Percentiles rank a stretch among this genome's conserved stretches.
Conservation (phyloP, 176 grass and related monocot species). For the Avena insularis region DNA sequence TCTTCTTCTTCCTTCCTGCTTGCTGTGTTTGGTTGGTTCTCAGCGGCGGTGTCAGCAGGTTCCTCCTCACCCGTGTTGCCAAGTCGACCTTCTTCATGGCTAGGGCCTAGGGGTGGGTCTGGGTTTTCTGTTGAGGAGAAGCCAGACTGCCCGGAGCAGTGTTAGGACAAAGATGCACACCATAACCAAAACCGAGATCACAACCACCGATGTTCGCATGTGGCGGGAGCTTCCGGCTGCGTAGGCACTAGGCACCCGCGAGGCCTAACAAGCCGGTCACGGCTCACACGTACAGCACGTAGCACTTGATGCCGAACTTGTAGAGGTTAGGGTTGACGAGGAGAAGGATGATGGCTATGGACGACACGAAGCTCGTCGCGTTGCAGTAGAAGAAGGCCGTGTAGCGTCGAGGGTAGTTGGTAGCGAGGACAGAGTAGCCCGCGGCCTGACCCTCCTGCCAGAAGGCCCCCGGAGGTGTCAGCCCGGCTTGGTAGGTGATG, state of each 20-base stretch:
- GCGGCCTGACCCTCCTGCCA: not conserved
- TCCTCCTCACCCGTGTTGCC: no score
- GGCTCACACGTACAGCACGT: not conserved
- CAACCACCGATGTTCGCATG: not conserved
- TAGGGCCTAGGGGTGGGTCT: no score
- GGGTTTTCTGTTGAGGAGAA: not conserved
- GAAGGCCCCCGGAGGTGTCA: slow-evolving; percentile 40
- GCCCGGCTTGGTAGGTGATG: slow-evolving; percentile 42
- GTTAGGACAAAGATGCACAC: slow-evolving; percentile 32
- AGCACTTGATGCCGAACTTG: not conserved
- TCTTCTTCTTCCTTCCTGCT: not conserved
- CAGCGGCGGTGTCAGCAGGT: no score
- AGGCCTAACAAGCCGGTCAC: not conserved
- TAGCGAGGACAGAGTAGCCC: slow-evolving; percentile 23
- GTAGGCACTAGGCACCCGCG: slow-evolving; percentile 21
- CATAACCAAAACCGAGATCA: not conserved
- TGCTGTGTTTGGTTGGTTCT: no score
- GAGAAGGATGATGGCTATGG: slow-evolving; percentile 5
- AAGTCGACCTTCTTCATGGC: no score
- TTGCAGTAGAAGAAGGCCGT: slow-evolving; percentile 47
- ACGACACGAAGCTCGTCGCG: slow-evolving; percentile 29
- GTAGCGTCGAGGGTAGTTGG: slow-evolving; percentile 21
- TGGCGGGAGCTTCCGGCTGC: slow-evolving; percentile 19
- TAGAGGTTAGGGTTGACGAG: not conserved
- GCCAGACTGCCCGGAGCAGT: slow-evolving; percentile 28